Evolutionary conservation across 2,329 filamentous ascomycete genomes (phyloP).

Genomic region (Phaeosphaeria sp.): DNA sequence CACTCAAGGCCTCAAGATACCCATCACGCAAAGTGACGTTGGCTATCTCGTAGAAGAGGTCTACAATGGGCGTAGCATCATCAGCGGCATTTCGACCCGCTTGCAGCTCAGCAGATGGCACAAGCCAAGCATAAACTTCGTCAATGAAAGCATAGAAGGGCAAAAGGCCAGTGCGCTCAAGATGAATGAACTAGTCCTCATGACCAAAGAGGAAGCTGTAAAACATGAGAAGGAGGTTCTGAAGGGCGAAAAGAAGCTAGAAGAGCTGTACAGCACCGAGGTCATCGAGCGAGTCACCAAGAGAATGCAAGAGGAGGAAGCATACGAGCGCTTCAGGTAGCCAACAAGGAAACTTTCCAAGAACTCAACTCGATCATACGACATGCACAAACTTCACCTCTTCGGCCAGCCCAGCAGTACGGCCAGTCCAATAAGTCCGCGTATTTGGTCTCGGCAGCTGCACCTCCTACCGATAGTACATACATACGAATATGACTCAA

Average conservation of each 20-base stretch:
- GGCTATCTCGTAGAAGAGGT: slow-evolving; percentile 91
- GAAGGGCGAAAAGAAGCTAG: slow-evolving; percentile 68
- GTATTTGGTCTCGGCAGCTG: not conserved
- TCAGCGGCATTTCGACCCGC: slow-evolving; percentile 82
- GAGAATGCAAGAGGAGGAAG: slow-evolving; percentile 71
- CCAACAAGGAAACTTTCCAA: not conserved
- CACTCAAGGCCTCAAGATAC: slow-evolving; percentile 76
- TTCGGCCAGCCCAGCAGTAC: no score
- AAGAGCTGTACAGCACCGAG: slow-evolving; percentile 76
- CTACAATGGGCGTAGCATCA: slow-evolving; percentile 79
- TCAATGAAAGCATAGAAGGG: slow-evolving; percentile 71
- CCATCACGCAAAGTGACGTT: slow-evolving; percentile 79
- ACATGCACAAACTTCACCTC: not conserved
- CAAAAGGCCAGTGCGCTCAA: slow-evolving; percentile 78
- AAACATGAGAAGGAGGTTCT: slow-evolving; percentile 82
- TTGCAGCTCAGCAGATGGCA: slow-evolving; percentile 83
- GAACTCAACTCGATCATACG: not conserved
- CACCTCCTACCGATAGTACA: not conserved
- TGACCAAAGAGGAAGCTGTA: slow-evolving; percentile 90
- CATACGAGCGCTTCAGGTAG: slow-evolving; percentile 58
- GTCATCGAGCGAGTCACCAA: slow-evolving; percentile 72
- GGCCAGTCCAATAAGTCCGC: not conserved
- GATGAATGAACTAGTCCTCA: slow-evolving; percentile 78
- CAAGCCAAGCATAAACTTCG: slow-evolving; percentile 66
- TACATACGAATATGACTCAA: not conserved